Evolutionary conservation across 2,329 filamentous ascomycete species (phyloP), one percentile per base, ranked within the genome.

Genomic region (Helicocarpus griseus): DNA sequence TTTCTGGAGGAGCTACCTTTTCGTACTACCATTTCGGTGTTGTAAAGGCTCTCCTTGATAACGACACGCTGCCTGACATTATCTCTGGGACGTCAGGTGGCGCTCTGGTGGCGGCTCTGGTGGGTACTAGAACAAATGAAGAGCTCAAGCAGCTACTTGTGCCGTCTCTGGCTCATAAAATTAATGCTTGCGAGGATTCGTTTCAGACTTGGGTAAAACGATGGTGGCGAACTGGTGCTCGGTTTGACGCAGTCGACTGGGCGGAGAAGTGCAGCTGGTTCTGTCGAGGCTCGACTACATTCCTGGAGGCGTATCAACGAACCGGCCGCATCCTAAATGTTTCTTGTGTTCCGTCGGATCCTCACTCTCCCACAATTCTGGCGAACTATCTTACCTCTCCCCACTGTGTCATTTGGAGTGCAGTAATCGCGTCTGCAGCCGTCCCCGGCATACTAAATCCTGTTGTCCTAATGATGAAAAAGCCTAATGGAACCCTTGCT

Each of bases 351-450:
- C 93, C 93, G 0, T 90, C 91, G 0, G 93, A 98, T 65, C 93
- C 91, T 17, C 89, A 98, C 69, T 94, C 88, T 40, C 91, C 83
- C 1, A 83, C 89, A 0, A 95, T 98, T 57, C 77, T 98, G 6
- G 89, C 89, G 63, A 98, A 98, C 70, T 95, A 97, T 66, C 79
- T 96, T 29, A 97, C 93, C 1, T 87, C 86, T 21, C 93, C 93
- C 0, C 89, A 98, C 71, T 98, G 93, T 64, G 93, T 98, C 38
- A 94, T 98, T 56, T 98, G 94, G 93, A 95, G 89, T 9, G 91
- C 93, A 1, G 89, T 97, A 2, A 73, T 98, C 41, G 93, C 93
- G 0, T 96, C 90, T 5, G 93, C 93, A 3, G 93, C 93, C 4
- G 93, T 98, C 0, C 93, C 93, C 0, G 93, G 93, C 1, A 97